Percentiles rank a stretch among this genome's conserved stretches.
Evolutionary conservation across 2,329 filamentous ascomycete genomes (phyloP).

Genomic region (Colletotrichum lentis): DNA sequence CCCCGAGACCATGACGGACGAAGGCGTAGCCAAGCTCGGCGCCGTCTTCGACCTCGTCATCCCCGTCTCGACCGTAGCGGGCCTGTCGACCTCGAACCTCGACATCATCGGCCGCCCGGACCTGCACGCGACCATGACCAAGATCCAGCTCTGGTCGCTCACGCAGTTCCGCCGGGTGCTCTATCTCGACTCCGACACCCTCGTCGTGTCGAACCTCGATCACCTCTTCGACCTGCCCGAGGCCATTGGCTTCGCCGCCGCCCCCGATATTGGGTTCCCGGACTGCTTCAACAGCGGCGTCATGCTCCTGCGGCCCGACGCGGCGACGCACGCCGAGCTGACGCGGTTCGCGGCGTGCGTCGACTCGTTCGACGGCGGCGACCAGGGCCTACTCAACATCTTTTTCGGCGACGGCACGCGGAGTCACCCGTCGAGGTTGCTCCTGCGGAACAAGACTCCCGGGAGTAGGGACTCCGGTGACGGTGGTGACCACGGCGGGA

Average conservation of each 20-base stretch:
- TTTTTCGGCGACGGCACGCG: slow-evolving; percentile 61
- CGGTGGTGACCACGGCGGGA: not conserved
- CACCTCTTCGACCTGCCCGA: slow-evolving; percentile 74
- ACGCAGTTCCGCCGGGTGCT: slow-evolving; percentile 61
- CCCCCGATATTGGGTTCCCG: slow-evolving; percentile 75
- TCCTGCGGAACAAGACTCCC: not conserved
- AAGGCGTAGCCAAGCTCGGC: slow-evolving; percentile 15
- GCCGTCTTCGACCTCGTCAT: slow-evolving; percentile 33
- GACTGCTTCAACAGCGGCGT: slow-evolving; percentile 76
- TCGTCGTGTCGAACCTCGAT: slow-evolving; percentile 70
- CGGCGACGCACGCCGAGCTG: slow-evolving; percentile 71
- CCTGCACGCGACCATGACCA: slow-evolving; percentile 72
- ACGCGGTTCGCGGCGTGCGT: slow-evolving; percentile 67
- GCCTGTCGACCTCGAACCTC: slow-evolving; percentile 57
- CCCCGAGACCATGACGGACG: slow-evolving; percentile 26
- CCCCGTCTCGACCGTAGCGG: slow-evolving; percentile 30
- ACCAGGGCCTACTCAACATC: slow-evolving; percentile 75
- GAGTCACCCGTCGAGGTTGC: slow-evolving; percentile 44
- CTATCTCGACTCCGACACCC: slow-evolving; percentile 69
- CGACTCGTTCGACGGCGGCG: slow-evolving; percentile 77
- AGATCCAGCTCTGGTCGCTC: slow-evolving; percentile 74
- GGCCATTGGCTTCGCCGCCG: slow-evolving; percentile 51
- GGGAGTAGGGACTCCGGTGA: not conserved
- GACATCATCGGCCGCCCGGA: slow-evolving; percentile 74
- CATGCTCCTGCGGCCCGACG: slow-evolving; percentile 71